Evolutionary conservation across 805 yeast species (phyloP).

Genomic region (Saccharomycopsis capsularis): DNA sequence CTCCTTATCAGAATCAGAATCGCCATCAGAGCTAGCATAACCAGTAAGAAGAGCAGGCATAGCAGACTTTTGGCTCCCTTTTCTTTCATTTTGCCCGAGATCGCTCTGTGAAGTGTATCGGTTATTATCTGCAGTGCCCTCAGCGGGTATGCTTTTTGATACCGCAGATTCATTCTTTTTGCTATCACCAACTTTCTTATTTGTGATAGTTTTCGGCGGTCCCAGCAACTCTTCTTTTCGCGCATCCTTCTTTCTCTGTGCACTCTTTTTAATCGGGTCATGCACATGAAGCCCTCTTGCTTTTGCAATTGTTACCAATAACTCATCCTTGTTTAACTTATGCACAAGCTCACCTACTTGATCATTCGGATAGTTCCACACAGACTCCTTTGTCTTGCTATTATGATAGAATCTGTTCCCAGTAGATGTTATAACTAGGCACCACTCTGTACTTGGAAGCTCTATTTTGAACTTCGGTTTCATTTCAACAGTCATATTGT

Average conservation of each 20-base stretch:
- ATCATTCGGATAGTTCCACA: slow-evolving; percentile 29
- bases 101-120: neutral
- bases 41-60: neutral
- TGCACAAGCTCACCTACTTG: slow-evolving; percentile 21
- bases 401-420: slow-evolving; percentile 40
- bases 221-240: neutral
- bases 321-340: slow-evolving; percentile 21
- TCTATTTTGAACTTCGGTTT: slow-evolving; percentile 13
- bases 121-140: slow-evolving; percentile 4
- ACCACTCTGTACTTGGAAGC: slow-evolving; percentile 31
- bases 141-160: neutral
- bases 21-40: neutral
- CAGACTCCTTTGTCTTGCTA: slow-evolving; percentile 25
- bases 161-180: too few relatives aligned
- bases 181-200: neutral
- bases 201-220: too few relatives aligned
- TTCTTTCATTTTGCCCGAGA: too few relatives aligned
- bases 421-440: slow-evolving; percentile 33
- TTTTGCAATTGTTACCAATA: slow-evolving; percentile 32
- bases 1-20: neutral
- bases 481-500: too few relatives aligned
- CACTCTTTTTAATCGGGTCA: neutral
- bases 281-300: slow-evolving; percentile 36
- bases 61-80: neutral
- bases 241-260: neutral